Evolutionary conservation across 1,284 basidiomycete species (phyloP), one percentile per base, ranked within the genome.

Genomic region (Naganishia liquefaciens): DNA sequence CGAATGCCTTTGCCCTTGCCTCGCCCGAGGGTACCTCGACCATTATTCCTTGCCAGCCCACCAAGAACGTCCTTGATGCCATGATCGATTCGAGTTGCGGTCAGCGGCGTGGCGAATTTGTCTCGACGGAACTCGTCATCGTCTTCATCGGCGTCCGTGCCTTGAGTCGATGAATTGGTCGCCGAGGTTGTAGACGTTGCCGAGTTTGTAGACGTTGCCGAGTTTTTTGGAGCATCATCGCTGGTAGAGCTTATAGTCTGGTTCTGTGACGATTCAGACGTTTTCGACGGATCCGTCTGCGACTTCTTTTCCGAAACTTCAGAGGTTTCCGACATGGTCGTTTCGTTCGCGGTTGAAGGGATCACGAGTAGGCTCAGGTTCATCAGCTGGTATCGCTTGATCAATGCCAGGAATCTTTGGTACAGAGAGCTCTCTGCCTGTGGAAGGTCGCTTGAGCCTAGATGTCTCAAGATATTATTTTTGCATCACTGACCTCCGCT

Each of bases 381-480:
- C 2, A 95, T 89, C 46, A 99, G 83, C 66, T 89, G 86, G 80
- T 90, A 96, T 72, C 85, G 86, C 66, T 85, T 83, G 11, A 88
- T 89, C 64, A 98, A 85, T 3, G 87, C 87, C 60, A 90, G 84
- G 81, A 98, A 98, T 68, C 94, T 88, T 33, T 89, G 88, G 73
- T 97, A 97, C 1, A 98, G 82, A 0, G 89, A 89, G 5, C 89
- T 93, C 76, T 97, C 92, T 2, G 88, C 89, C 73, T 82, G 50
- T 75, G 6, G 43, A 50, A 28, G 21, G 5, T 21, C n/a, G 40
- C 17, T 19, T 62, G 21, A 40, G 33, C 11, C 21, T 21, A 5
- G 25, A 30, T 28, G 2, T 15, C 23, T 5, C 23, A 10, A 10
- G 13, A 63, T 63, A 33, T 46, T 21, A n/a, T 46, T 30, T n/a